Evolutionary conservation across 176 grass and related monocot genomes (phyloP).

Genomic region (Cymbopogon citratus): DNA sequence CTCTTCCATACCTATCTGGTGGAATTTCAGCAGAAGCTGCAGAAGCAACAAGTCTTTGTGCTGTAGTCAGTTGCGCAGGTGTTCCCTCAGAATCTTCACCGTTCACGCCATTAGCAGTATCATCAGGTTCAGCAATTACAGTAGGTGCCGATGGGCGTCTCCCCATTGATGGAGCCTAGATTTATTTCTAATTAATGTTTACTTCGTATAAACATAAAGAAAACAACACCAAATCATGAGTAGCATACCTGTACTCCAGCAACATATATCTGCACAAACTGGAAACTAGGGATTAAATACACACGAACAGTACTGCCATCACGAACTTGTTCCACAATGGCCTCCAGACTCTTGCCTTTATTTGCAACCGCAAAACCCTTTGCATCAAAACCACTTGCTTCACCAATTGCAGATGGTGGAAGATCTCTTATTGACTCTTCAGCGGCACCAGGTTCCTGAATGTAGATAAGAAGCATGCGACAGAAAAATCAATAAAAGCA

Average conservation of each 20-base stretch:
- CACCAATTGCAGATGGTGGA: conserved; percentile 93
- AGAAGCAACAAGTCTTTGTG: conserved; percentile 80
- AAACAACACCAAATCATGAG: conserved; percentile 10
- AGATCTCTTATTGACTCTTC: conserved; percentile 85
- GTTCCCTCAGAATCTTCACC: conserved; percentile 53
- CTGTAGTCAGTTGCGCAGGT: conserved; percentile 62
- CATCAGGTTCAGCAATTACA: conserved; percentile 40
- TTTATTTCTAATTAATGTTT: conserved; percentile 24
- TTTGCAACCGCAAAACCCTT: conserved; percentile 68
- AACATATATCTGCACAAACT: conserved; percentile 94
- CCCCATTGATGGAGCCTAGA: conserved; percentile 86
- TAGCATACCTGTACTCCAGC: conserved; percentile 82
- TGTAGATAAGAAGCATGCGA: conserved; percentile 24
- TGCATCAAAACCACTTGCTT: conserved; percentile 84
- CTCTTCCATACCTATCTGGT: conserved; percentile 82
- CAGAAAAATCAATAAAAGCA: not conserved
- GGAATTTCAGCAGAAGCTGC: conserved; percentile 54
- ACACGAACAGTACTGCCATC: conserved; percentile 91
- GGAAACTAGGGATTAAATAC: conserved; percentile 86
- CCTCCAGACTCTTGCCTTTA: conserved; percentile 92
- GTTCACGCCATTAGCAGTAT: conserved; percentile 42
- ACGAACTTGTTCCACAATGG: conserved; percentile 87
- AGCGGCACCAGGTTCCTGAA: conserved; percentile 68
- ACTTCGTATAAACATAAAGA: not conserved
- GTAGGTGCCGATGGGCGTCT: conserved; percentile 49